Base-by-base conservation (phyloP, 2,329 filamentous ascomycete genomes). In the Clonostachys rhizophaga region DNA sequence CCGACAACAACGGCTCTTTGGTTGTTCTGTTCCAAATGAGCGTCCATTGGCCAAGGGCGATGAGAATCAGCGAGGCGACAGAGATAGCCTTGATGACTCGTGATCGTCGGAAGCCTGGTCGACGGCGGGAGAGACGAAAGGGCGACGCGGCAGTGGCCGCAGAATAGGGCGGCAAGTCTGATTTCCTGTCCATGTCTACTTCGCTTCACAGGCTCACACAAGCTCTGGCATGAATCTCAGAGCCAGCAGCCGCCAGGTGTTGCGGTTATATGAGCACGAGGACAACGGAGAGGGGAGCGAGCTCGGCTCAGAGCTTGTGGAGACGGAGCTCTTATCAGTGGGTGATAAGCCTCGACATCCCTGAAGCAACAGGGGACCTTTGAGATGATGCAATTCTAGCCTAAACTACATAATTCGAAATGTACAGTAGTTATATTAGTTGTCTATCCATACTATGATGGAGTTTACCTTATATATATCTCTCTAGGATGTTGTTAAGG, bases 31-130 rank as follows among this genome's bases (percentile, higher is more conserved):
- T 45, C 58, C 55, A 58, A 5, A 74, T 52, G 50, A 75, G 72
- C 51, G 58, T 61, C 72, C 72, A 76, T 50, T 77, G 74, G 0
- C 72, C 68, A 46, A 72, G 70, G n/a, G 65, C 72, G 41, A 76
- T 73, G 50, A 80, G 76, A 33, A 63, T 63, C n/a, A 81, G 62
- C 52, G 70, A 76, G 9, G 68, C 67, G 6, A 80, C 52, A 7
- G 60, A 68, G 40, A 75, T 57, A 47, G 74, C 56, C 39, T 69
- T 69, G 45, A 78, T 52, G 4, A 60, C 65, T 35, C 73, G 67
- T 10, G 70, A 73, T 36, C 73, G 69, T 45, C 75, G 69, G 35
- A 71, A 46, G 34, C 60, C 42, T 17, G 54, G 61, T 40, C 54
- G 56, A 18, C 55, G 50, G 24, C 59, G 61, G 20, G 52, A 42